Evolutionary conservation across 495 filamentous ascomycete species (phyloP), one percentile per base, ranked within the genome.

Genomic region (Penicillium ochrochloron): DNA sequence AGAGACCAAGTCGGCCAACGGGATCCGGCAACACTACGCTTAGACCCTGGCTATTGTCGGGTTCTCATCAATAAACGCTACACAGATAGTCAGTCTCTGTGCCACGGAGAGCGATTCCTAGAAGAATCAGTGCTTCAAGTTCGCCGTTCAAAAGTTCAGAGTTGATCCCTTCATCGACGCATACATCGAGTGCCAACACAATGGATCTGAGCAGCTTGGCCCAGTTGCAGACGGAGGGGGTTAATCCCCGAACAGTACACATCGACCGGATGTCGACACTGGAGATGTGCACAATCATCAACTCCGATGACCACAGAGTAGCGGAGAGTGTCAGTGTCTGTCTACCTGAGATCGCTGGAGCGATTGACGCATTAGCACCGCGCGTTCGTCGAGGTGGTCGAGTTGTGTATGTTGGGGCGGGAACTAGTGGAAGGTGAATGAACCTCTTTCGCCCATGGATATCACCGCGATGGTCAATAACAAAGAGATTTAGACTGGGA

Each of bases 371-470:
- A 2, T 51, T 79, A 59, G 59, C 73, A 31, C 64, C 67, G 19
- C 75, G 76, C 8, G 75, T 80, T n/a, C 66, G 66, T 37, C 63
- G 52, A 35, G 76, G 77, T 17, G 77, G 77, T n/a, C 60, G 76
- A 44, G 74, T 80, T 14, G 60, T 80, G 7, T 79, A 80, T 61
- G 75, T 78, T 10, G 76, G 77, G 4, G 77, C 77, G 12, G 77
- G 77, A 8, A 78, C 77, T 5, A 80, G 77, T 59, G 76, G 77
- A 62, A 75, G 76, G 75, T 78, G 27, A 66, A 62, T 59, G 17
- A 44, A 19, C 0, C 35, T 34, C 5, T 27, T 12, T 35, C 19
- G 8, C 12, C 5, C 2, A 12, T 29, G 35, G 19, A 8, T 7
- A 57, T 7, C 4, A 12, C 14, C 25, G 10, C 5, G 29, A 44